Base-by-base conservation (phyloP, 768 basidiomycete genomes). In the Pseudohyphozyma bogoriensis region DNA sequence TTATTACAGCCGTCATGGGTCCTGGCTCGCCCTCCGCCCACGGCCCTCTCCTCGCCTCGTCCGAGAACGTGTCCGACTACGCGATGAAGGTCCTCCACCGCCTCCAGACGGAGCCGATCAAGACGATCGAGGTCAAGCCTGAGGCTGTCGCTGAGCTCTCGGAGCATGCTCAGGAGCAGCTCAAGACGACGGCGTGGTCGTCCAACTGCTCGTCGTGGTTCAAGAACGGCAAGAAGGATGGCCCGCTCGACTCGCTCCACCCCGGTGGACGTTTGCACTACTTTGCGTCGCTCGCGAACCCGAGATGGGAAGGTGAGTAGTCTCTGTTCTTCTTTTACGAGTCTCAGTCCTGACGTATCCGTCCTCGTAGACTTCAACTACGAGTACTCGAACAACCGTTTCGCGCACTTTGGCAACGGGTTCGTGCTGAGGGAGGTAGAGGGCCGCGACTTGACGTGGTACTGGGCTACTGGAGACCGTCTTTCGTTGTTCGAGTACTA, bases 151-250 rank as follows among this genome's bases (percentile, higher is more conserved):
- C 16, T 10, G 59, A 60, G 29, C 42, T 60, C 15, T 49, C 32
- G 26, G 37, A 59, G 35, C 59, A 60, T 39, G 35, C 28, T 39
- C 33, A 36, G 29, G 59, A 60, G 44, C 59, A 60, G 53, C 35
- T 54, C 31, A 60, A 60, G 42, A 51, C 56, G 20, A 60, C 47
- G 35, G 59, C 47, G 3, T 60, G 59, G 59, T 28, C 59, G 10
- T 54, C 51, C n/a, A 59, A 46, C 15, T 60, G 59, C 45, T 54
- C 51, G 33, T 60, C 59, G 10, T 60, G 56, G 59, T 55, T 60
- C 32, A 60, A 60, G 59, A 60, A 60, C 40, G 59, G 59, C 4
- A 60, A 55, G 9, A 53, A 24, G 11, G 47, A 60, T 32, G 59
- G 56, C 13, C 59, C 59, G 24, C 57, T 60, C 10, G 59, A 60